phyloP scores from a whole-genome alignment of 495 filamentous ascomycete species.

The Coniosporium apollinis region DNA sequence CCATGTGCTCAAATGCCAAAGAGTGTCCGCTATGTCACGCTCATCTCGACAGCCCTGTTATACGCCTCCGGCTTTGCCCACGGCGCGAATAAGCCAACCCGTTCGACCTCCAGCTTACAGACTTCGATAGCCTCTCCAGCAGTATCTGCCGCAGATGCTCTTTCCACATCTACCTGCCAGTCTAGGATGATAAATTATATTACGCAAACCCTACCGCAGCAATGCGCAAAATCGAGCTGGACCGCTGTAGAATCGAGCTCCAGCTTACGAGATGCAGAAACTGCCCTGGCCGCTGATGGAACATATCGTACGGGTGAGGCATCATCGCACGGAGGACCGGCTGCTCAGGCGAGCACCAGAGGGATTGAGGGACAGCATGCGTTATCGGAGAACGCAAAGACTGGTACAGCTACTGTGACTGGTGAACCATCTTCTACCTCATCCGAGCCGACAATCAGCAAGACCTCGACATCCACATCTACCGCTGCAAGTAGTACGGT shows the following conservation, averaged over 20 bases:
- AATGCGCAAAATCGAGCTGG: slow-evolving; percentile 44
- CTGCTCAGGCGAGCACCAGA: not conserved
- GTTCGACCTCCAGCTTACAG: too few relatives aligned
- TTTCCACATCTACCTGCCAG: slow-evolving; percentile 35
- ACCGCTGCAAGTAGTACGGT: slow-evolving; percentile 6
- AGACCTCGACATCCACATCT: slow-evolving; percentile 1
- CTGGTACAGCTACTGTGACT: not conserved
- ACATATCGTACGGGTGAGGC: not conserved
- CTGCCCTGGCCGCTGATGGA: not conserved
- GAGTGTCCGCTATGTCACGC: too few relatives aligned
- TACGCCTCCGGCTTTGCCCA: too few relatives aligned
- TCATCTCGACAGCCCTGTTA: too few relatives aligned
- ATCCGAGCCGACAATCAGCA: slow-evolving; percentile 6
- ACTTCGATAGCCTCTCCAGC: too few relatives aligned
- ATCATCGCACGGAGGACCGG: not conserved
- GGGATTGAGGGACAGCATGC: not conserved
- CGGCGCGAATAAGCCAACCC: too few relatives aligned
- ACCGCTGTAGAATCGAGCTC: slow-evolving; percentile 12
- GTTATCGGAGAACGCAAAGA: not conserved
- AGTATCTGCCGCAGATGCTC: too few relatives aligned
- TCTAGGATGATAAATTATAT: slow-evolving; percentile 64
- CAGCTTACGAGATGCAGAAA: slow-evolving; percentile 6
- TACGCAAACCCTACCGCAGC: slow-evolving; percentile 60
- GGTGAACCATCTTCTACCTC: not conserved
- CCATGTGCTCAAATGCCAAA: too few relatives aligned